Base-by-base conservation (phyloP, 345 rosid species). In the Arabis alpina region DNA sequence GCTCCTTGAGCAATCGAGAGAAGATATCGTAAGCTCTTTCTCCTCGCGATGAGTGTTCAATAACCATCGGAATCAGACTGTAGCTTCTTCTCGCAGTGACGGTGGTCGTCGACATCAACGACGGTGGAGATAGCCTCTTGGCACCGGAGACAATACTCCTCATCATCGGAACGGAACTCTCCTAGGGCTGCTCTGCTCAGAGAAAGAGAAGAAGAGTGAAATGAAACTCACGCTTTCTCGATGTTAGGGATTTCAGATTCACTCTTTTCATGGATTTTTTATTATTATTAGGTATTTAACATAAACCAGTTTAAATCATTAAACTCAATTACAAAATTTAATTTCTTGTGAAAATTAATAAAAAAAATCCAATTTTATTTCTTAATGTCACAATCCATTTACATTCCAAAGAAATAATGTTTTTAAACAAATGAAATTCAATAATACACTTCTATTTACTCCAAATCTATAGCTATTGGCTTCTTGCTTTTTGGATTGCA, bases 1-100 rank as follows among this genome's bases (percentile, higher is more conserved):
- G 82, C 86, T 95, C 98, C 77, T 92, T 88, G 52, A 95, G 87
- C 41, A 95, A 86, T 51, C 99, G 81, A 44, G 99, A 95, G 80
- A 95, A 92, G 34, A 95, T 92, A 65, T 90, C 99, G 76, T 92
- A 95, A 10, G 99, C 97, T 54, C 98, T 85, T 85, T 95, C 99
- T 8, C 98, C 99, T 19, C 99, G 84, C 12, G 97, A 92, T 9
- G 99, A 92, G 76, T 92, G 97, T 83, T 92, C 98, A 10, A 95
- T 86, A 64, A 92, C 99, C 99, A 95, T 95, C 10, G 98, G 99
- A 42, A 95, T 77, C 55, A 92, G 57, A 66, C 89, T 82, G 80
- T 85, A 91, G 39, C 82, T 54, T 45, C 98, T 86, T 57, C 65
- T 55, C 10, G 56, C 47, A 30, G 54, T 16, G 9, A 40, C 51